Percentiles rank a stretch among this genome's conserved stretches.
phyloP scores from a whole-genome alignment of 768 basidiomycete genomes.

The Tylopilus cervinicoccineus region DNA sequence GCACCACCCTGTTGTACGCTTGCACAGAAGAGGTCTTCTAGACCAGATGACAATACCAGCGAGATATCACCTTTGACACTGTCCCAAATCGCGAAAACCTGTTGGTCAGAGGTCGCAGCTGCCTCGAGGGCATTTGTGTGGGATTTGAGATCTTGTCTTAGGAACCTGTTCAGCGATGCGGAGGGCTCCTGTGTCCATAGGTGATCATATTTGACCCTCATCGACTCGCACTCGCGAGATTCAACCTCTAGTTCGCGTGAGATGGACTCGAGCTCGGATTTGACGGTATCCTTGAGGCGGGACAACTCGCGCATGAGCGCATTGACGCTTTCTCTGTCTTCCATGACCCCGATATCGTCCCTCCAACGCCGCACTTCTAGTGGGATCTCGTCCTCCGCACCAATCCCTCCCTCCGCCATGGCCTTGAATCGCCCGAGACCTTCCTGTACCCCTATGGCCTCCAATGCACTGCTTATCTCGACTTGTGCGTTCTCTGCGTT shows the following conservation, averaged over 20 bases:
- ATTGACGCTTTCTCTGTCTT: conserved; percentile 67
- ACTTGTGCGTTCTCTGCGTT: conserved; percentile 79
- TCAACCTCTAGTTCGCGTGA: conserved; percentile 75
- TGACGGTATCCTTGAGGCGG: conserved; percentile 54
- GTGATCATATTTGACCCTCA: conserved; percentile 85
- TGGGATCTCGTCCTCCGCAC: conserved; percentile 64
- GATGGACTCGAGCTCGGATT: conserved; percentile 56
- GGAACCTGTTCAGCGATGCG: conserved; percentile 61
- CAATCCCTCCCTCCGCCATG: conserved; percentile 63
- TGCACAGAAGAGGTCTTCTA: conserved; percentile 62
- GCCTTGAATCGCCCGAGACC: conserved; percentile 64
- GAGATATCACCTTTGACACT: conserved; percentile 60
- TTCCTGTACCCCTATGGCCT: conserved; percentile 75
- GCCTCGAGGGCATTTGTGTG: conserved; percentile 69
- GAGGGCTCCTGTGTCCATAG: conserved; percentile 85
- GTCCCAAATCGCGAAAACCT: conserved; percentile 72
- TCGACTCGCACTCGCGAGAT: conserved; percentile 80
- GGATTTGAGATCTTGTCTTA: conserved; percentile 76
- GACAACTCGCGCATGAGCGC: conserved; percentile 55
- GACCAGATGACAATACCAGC: conserved; percentile 53
- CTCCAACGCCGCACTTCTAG: conserved; percentile 68
- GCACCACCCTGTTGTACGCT: conserved; percentile 38
- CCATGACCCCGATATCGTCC: conserved; percentile 67
- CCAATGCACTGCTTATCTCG: conserved; percentile 74
- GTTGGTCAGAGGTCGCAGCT: conserved; percentile 73